phyloP scores from a whole-genome alignment of 164 flowering plant species.

The Piper longum region DNA sequence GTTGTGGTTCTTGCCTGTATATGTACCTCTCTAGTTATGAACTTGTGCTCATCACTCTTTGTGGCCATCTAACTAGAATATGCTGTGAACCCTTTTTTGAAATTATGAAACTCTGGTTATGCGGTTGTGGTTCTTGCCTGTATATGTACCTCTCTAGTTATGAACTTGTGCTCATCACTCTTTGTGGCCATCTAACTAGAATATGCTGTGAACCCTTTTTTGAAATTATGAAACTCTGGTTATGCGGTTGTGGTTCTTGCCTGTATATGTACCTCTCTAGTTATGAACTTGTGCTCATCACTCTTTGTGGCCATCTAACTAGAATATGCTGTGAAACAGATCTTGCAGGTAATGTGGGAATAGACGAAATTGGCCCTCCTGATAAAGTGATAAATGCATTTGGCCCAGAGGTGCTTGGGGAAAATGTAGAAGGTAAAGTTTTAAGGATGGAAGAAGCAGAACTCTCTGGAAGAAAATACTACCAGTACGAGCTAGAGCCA shows the following conservation, averaged over 20 bases:
- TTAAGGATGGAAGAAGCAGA: conserved; percentile 11
- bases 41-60: neutral
- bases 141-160: too few species aligned
- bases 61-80: neutral
- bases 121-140: too few species aligned
- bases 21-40: too few species aligned
- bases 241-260: too few species aligned
- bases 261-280: too few species aligned
- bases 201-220: conserved; percentile 5
- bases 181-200: neutral
- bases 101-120: too few species aligned
- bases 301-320: neutral
- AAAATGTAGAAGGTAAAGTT: conserved; percentile 72
- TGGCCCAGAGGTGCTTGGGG: conserved; percentile 92
- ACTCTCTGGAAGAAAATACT: conserved; percentile 67
- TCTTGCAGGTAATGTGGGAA: conserved; percentile 54
- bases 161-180: too few species aligned
- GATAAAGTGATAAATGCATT: conserved; percentile 89
- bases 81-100: too few species aligned
- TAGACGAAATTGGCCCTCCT: conserved; percentile 70
- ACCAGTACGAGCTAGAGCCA: conserved; percentile 83
- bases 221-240: too few species aligned
- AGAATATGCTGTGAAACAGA: conserved; percentile 21
- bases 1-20: too few species aligned
- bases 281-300: too few species aligned